A percentile compares a stretch with the other conserved stretches of the same genome.
Evolutionary conservation across 2,329 filamentous ascomycete genomes (phyloP).

Genomic region (Lithohypha guttulata): DNA sequence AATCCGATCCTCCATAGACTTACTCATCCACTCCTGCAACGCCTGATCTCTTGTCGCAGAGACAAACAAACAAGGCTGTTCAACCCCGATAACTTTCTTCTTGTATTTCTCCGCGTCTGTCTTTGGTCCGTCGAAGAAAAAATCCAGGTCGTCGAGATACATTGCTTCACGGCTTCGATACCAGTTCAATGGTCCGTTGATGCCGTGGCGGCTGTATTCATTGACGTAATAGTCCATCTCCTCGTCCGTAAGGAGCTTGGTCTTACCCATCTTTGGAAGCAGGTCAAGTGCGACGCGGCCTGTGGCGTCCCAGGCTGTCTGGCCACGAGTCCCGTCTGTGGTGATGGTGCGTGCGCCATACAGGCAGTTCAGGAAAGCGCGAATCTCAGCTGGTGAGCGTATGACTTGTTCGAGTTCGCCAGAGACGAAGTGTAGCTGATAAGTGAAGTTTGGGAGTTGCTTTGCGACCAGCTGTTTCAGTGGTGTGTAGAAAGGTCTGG

Average conservation of each 20-base stretch:
- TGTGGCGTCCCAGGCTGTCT: constrained; percentile 47
- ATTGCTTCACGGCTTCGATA: constrained; percentile 68
- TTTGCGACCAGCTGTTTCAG: constrained; percentile 50
- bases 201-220: constrained; percentile 59
- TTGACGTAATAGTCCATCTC: constrained; percentile 68
- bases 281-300: constrained; percentile 56
- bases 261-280: constrained; percentile 44
- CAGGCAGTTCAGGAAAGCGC: constrained; percentile 58
- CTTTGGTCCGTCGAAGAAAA: constrained; percentile 15
- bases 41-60: constrained; percentile 60
- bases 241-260: constrained; percentile 48
- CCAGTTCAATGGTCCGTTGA: constrained; percentile 78
- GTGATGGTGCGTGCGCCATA: constrained; percentile 55
- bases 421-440: constrained; percentile 71
- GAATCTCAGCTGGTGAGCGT: constrained; percentile 50
- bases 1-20: constrained; percentile 52
- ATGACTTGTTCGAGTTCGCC: constrained; percentile 53
- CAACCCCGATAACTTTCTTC: constrained; percentile 6
- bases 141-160: constrained; percentile 58
- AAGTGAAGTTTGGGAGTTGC: constrained; percentile 58
- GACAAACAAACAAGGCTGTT: constrained; percentile 53
- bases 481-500: constrained; percentile 42
- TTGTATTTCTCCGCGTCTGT: constrained; percentile 3
- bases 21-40: constrained; percentile 59
- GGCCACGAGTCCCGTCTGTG: constrained; percentile 26